Conservation (phyloP, 2,329 filamentous ascomycete species). For the Neopestalotiopsis rosae region DNA sequence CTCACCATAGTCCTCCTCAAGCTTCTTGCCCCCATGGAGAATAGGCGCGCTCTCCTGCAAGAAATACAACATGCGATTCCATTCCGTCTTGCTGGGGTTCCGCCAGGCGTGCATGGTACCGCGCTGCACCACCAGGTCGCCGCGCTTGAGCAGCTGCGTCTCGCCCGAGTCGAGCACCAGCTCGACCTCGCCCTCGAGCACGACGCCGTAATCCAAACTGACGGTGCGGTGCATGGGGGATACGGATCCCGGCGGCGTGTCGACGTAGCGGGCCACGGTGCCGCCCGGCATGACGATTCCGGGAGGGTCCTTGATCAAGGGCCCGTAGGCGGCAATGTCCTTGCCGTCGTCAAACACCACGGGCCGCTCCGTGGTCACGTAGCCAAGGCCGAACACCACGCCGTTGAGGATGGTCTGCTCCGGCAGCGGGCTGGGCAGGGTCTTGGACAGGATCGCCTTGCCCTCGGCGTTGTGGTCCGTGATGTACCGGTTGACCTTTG, state of each 20-base stretch:
- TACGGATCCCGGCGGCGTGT: conserved; percentile 46
- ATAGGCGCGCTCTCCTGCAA: conserved; percentile 31
- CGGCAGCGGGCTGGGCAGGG: conserved; percentile 30
- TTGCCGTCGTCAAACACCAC: conserved; percentile 48
- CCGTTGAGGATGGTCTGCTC: conserved; percentile 37
- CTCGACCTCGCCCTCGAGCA: conserved; percentile 55
- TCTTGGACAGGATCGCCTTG: conserved; percentile 39
- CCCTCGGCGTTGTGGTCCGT: conserved; percentile 40
- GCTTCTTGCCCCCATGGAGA: conserved; percentile 22
- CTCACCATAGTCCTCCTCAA: conserved; percentile 33
- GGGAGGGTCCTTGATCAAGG: conserved; percentile 48
- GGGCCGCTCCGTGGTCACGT: conserved; percentile 53
- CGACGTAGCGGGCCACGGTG: conserved; percentile 49
- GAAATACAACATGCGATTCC: conserved; percentile 45
- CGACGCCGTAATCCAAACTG: conserved; percentile 54
- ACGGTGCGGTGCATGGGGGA: conserved; percentile 53
- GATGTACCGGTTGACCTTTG: conserved; percentile 32
- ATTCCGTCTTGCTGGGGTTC: conserved; percentile 42
- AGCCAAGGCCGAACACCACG: conserved; percentile 53
- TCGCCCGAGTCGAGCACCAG: conserved; percentile 53
- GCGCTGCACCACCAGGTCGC: conserved; percentile 54
- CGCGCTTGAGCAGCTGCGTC: conserved; percentile 44
- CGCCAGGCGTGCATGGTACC: conserved; percentile 50
- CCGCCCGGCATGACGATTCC: conserved; percentile 53
- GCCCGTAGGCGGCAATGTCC: conserved; percentile 51